Base-by-base conservation (phyloP, 2,329 filamentous ascomycete species). In the Colletotrichum spinosum region DNA sequence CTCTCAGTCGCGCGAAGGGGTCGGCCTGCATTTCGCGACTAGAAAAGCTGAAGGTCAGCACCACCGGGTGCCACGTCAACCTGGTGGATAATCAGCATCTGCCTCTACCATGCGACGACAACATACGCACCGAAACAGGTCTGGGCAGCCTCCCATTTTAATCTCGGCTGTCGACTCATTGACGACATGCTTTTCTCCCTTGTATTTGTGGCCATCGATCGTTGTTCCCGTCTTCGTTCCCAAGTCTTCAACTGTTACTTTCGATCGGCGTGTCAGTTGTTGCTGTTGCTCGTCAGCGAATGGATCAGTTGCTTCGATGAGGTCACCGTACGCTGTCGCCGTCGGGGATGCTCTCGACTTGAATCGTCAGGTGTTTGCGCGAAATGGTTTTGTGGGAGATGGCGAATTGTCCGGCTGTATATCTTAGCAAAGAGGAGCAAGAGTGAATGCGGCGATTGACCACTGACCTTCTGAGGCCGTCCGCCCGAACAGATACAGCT, bases 301-400 rank as follows among this genome's bases (percentile, higher is more conserved):
- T 64, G 59, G 11, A 7, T 5, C 5, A 59, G 11, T 8, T 10
- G n/a, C 46, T 3, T 56, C 34, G 11, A 5, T 12, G 25, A 3
- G 6, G 6, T 12, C 9, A 25, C 74, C 85, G 67, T 82, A 92
- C 89, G 58, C 89, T 92, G 73, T 92, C 88, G 52, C 88, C 90
- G 12, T 88, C 80, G 45, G 82, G 79, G 42, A 95, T 90, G 0
- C 79, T 71, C 51, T 85, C 88, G 7, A 98, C 88, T 46, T 88
- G 85, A 55, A 99, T 89, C 38, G 90, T 90, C 69, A 97, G 81
- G 78, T 99, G 96, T 73, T 96, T 93, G 61, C 95, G 86, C 38
- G 96, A 99, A 53, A 99, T 92, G 1, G 90, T 91, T 72, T 92
- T 92, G 72, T 96, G 87, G 6, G 90, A 87, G 70, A 97, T 92